Base-by-base conservation (phyloP, 2,329 filamentous ascomycete species). In the Botrytis squamosa region DNA sequence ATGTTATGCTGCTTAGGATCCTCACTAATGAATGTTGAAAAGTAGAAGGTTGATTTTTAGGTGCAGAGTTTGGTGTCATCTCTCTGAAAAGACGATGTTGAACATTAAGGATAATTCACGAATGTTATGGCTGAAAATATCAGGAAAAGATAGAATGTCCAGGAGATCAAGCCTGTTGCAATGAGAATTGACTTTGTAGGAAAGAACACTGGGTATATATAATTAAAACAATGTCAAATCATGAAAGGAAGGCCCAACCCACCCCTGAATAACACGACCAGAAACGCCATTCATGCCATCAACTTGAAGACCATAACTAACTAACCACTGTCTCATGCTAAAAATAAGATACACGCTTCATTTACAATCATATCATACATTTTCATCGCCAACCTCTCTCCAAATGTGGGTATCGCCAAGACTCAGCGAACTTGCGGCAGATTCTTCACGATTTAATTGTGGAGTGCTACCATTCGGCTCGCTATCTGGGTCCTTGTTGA, bases 381-480 rank as follows among this genome's bases (percentile, higher is more conserved):
- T 81, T 46, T 74, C 63, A 46, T 81, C 80, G 18, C 77, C 79
- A 68, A 79, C 80, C 60, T 85, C 82, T 72, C 85, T 82, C 85
- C 85, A 87, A 22, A 87, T 82, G 76, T 87, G 85, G 18, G 85
- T 86, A 77, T 87, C 85, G 6, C 85, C 85, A 6, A 86, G 78
- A 74, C 85, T 86, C 49, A 86, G 77, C 38, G 83, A 84, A 75
- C 85, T 86, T 59, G 83, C 80, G 36, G 82, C 80, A 73, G 83
- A 85, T 70, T 82, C 81, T 70, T 81, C 81, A 49, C 76, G 75
- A 46, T 73, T 59, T n/a, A 75, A 59, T 25, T 77, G 71, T 33
- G 63, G 62, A 18, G 73, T 71, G 36, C 73, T 76, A 22, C 75
- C 77, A 73, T 74, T 77, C 1, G 74, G 60, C 40, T 77, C 76